Base-by-base conservation (phyloP, 257 asterid genomes). In the Nicotiana tabacum region DNA sequence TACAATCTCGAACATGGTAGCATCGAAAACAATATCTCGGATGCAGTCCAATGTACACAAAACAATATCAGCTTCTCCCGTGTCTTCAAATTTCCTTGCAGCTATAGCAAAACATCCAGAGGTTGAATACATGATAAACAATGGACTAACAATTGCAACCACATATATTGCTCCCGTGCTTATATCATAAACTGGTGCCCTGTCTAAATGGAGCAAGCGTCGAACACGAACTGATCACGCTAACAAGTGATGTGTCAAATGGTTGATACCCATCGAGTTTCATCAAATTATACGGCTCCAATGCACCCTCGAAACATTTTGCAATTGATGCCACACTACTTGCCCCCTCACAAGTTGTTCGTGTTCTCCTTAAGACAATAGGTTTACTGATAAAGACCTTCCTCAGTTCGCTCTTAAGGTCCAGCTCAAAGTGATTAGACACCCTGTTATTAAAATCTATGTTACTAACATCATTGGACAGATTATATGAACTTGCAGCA, bases 31-130 rank as follows among this genome's bases (percentile, higher is more conserved):
- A 15, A 15, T 55, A 55, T 55, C n/a, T 55, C n/a, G 60, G 60
- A 55, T 55, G 60, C 6, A 55, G 60, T 55, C 7, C 60, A 55
- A 55, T 15, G 60, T 55, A 92, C 94, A 91, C 62, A 92, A 61
- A 80, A 93, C 93, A 64, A 67, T 81, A 90, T 93, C 89, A 35
- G 77, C 87, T 66, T 65, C 89, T 4, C 46, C 85, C 69, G 91
- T 88, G 66, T 93, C 94, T 53, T 29, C 84, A 55, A 95, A 93
- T 69, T 85, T 90, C 89, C 74, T 92, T 64, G 85, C 89, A 69
- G 97, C 93, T 51, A 91, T 92, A 27, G 90, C 91, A 83, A 95
- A 90, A 88, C 96, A 93, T 76, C 97, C 98, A 80, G 97, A 91
- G 16, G 89, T 85, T 0, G 98, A 93, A 81, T 93, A 95, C 98